Base-by-base conservation (phyloP, 2,329 filamentous ascomycete species). In the Nemania bipapillata region DNA sequence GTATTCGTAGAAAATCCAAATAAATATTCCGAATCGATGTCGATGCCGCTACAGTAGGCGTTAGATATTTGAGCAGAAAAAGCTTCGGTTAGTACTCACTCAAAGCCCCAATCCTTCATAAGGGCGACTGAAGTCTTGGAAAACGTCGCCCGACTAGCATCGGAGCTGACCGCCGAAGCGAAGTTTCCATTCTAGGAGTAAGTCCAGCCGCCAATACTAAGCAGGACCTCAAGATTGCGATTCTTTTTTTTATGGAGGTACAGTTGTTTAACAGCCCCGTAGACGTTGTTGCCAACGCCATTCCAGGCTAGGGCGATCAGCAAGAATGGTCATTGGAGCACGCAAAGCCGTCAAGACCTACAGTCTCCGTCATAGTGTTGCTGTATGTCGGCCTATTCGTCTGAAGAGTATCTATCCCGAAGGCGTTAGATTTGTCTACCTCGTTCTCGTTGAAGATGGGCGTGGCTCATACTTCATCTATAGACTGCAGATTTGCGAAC, bases 201-300 rank as follows among this genome's bases (percentile, higher is more conserved):
- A 0, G 94, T 97, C 94, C 94, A 97, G 58, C 95, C 95, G 69
- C 94, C 94, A 70, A 97, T 92, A 62, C 91, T 94, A 4, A 97
- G 86, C 12, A 97, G 85, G 3, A 96, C 84, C 80, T 97, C 97
- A 69, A 97, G 85, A 73, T 94, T 90, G 55, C 93, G 90, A 80
- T 97, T 92, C 70, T 86, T 84, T 72, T 89, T 88, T 83, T 97
- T 97, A 53, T 94, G 86, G 1, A 97, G 84, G 79, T 92, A 93
- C 40, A 97, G 87, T 81, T 97, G 93, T 83, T 97, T 97, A 71
- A 96, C 80, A 78, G 92, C 95, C 59, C 94, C 94, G 78, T 96
- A 97, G 40, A 96, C 84, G 79, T 97, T 97, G 69, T 86, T 91
- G 55, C 92, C 93, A 0, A 79, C 75, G 69, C 93, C 90, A 71